Base-by-base conservation (phyloP, 1,284 basidiomycete species). In the Cerrena zonata region DNA sequence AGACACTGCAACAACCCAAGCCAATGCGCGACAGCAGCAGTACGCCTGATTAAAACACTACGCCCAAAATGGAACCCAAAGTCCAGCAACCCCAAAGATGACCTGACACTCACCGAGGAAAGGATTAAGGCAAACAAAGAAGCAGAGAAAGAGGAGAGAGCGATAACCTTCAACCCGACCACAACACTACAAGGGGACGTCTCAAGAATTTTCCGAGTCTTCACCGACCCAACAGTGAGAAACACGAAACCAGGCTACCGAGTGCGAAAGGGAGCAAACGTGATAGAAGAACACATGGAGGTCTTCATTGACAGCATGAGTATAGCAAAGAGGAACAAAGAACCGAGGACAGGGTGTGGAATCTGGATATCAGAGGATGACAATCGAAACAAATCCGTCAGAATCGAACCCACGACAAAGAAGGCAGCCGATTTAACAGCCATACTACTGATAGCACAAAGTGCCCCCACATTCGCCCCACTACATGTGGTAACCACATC, bases 301-400 rank as follows among this genome's bases (percentile, higher is more conserved):
- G 42, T 49, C 4, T 54, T 37, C 26, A 49, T 45, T 1, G 45
- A 48, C 26, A 48, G 53, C 1, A 47, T 41, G 3, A 54, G 48
- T 21, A 36, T 38, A 7, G 26, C 44, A 7, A 44, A 48, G 24
- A n/a, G n/a, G n/a, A n/a, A n/a, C n/a, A n/a, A n/a, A n/a, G n/a
- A n/a, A n/a, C n/a, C n/a, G n/a, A n/a, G 52, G 49, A 44, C 49
- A 5, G 46, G 54, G 5, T 22, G n/a, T n/a, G 54, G 54, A 2
- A 23, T 54, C 2, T 56, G 53, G 52, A 51, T 37, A n/a, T 23
- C 36, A 15, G 30, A 11, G 1, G 27, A 30, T n/a, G 46, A 48
- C 25, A 3, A 2, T 21, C 4, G 30, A 13, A 49, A 49, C 18
- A 2, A 13, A 12, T 22, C 24, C 4, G 10, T 49, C 2, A 4